Conservation (phyloP, 2,329 filamentous ascomycete genomes). For the Stachybotrys elegans region DNA sequence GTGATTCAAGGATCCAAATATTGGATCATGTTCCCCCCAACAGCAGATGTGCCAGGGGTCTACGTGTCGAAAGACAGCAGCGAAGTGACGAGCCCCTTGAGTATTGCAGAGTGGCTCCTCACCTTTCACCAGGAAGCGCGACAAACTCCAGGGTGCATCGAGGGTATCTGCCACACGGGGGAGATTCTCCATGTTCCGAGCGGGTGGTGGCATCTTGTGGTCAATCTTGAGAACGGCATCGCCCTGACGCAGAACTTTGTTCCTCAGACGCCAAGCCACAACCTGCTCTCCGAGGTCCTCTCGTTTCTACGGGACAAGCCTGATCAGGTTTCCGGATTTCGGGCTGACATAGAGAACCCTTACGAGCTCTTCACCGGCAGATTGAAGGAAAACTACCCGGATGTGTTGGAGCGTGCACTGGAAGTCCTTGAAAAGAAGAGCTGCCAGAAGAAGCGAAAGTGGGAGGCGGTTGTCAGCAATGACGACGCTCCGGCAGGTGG, state of each 20-base stretch:
- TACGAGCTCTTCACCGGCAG: constrained; percentile 70
- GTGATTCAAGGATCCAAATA: constrained; percentile 88
- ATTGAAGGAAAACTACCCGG: constrained; percentile 58
- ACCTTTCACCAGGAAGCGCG: constrained; percentile 84
- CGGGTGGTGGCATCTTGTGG: constrained; percentile 95
- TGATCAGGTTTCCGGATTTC: constrained; percentile 85
- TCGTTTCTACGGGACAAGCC: constrained; percentile 76
- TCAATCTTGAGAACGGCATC: constrained; percentile 80
- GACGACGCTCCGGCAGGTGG: constrained; percentile 28
- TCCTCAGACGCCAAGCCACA: constrained; percentile 49
- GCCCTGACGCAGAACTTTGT: constrained; percentile 97
- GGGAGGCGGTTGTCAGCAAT: constrained; percentile 66
- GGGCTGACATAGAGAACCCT: constrained; percentile 63
- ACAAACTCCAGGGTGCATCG: constrained; percentile 67
- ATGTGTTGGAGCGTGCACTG: constrained; percentile 61
- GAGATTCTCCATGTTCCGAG: constrained; percentile 90
- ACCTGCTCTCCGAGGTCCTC: constrained; percentile 68
- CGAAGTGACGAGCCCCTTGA: constrained; percentile 89
- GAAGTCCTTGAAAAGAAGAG: constrained; percentile 58
- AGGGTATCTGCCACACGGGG: constrained; percentile 78
- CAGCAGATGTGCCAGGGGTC: constrained; percentile 76
- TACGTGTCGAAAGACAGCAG: constrained; percentile 85
- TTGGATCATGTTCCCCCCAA: constrained; percentile 96
- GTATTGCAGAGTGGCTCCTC: constrained; percentile 94
- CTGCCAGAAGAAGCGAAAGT: constrained; percentile 69